Evolutionary conservation across 2,329 filamentous ascomycete species (phyloP).

Genomic region (Penicillium expansum): DNA sequence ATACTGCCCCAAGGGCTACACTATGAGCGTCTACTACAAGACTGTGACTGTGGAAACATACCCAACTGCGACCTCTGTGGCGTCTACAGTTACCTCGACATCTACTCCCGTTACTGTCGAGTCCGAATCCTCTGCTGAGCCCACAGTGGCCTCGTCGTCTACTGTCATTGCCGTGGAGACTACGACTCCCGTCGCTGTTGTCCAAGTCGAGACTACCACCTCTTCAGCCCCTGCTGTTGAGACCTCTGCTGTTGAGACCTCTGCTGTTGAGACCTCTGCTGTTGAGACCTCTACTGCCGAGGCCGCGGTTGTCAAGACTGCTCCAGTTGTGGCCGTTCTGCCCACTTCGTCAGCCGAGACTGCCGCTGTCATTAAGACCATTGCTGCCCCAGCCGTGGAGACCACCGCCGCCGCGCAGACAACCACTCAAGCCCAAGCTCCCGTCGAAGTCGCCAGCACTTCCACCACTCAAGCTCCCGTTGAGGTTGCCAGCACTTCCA

Average conservation of each 20-base stretch:
- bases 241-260: not conserved
- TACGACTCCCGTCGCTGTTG: not conserved
- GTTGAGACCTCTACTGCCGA: conserved; percentile 2
- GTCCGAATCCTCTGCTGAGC: conserved; percentile 4
- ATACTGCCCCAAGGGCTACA: conserved; percentile 30
- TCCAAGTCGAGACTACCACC: not conserved
- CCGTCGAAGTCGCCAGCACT: not conserved
- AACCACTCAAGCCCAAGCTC: not conserved
- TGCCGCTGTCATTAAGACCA: not conserved
- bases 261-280: not conserved
- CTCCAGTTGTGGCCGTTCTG: not conserved
- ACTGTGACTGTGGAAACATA: conserved; percentile 24
- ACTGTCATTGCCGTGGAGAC: conserved; percentile 1
- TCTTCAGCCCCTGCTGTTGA: conserved; percentile 2
- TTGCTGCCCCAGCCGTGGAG: not conserved
- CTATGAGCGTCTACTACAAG: conserved; percentile 27
- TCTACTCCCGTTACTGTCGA: conserved; percentile 4
- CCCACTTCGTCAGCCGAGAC: not conserved
- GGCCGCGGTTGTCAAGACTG: not conserved
- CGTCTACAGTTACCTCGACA: conserved; percentile 15
- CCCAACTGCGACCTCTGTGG: conserved; percentile 6
- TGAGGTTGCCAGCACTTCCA: conserved; percentile 5
- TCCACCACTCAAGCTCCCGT: not conserved
- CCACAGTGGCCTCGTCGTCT: conserved; percentile 12
- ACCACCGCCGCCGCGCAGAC: not conserved